Conservation (phyloP, 176 grass and related monocot genomes). For the Raddia guianensis region DNA sequence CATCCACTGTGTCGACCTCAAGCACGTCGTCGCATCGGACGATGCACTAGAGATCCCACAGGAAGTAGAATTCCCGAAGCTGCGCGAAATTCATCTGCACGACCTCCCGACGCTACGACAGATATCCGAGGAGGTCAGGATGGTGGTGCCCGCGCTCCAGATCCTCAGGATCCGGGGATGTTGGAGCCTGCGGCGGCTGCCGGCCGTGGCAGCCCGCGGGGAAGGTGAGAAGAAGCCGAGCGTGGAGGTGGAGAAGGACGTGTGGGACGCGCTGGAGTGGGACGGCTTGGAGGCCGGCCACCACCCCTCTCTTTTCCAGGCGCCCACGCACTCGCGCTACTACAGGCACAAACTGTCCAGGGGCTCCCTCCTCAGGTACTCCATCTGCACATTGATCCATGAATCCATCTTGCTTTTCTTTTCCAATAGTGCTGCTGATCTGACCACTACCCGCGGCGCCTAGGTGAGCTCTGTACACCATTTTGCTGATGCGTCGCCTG, state of each 20-base stretch:
- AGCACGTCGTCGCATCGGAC: neutral
- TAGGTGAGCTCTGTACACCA: slow-evolving; percentile 8
- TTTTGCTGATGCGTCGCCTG: neutral
- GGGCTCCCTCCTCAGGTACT: slow-evolving; percentile 27
- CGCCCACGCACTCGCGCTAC: neutral
- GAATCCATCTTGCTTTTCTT: no score
- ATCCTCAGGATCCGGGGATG: slow-evolving; percentile 30
- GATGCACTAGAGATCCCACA: no score
- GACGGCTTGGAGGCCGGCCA: neutral
- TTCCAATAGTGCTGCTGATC: no score
- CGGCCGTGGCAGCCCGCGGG: neutral
- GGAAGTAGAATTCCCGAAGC: no score
- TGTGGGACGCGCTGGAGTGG: slow-evolving; percentile 37
- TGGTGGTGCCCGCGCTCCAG: neutral
- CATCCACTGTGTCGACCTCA: slow-evolving; percentile 33
- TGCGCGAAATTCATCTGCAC: slow-evolving; percentile 4
- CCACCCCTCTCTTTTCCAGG: neutral
- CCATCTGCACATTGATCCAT: no score
- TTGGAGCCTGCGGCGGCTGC: neutral
- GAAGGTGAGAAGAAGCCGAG: neutral
- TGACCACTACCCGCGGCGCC: neutral
- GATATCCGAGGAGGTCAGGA: slow-evolving; percentile 30
- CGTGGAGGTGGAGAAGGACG: slow-evolving; percentile 25
- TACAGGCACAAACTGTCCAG: slow-evolving; percentile 18
- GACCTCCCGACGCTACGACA: neutral